A percentile compares a stretch with the other conserved stretches of the same genome.
phyloP scores from a whole-genome alignment of 441 rosid species.

The Pelargonium citronellum region DNA sequence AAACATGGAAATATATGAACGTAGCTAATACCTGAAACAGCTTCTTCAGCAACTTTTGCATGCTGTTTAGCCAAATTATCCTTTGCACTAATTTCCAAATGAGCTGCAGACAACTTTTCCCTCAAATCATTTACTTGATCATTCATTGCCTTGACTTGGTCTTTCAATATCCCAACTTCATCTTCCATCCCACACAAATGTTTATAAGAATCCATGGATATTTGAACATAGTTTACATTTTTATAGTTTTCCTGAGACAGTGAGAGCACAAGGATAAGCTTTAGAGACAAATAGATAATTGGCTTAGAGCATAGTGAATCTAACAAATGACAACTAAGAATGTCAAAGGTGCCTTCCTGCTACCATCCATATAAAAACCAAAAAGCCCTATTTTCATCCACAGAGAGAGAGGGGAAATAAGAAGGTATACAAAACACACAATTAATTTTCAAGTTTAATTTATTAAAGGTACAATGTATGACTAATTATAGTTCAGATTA shows the following conservation, averaged over 20 bases:
- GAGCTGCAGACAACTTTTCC: constrained; percentile 77
- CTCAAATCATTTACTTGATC: constrained; percentile 43
- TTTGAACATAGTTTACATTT: neutral
- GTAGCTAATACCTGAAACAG: constrained; percentile 64
- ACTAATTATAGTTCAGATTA: too few species aligned
- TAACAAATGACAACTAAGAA: constrained; percentile 5
- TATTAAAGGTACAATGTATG: neutral
- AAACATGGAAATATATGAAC: neutral
- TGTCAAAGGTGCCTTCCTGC: neutral
- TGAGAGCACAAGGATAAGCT: neutral
- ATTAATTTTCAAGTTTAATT: too few species aligned
- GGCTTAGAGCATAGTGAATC: neutral
- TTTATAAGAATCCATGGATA: constrained; percentile 1
- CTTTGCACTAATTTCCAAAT: constrained; percentile 74
- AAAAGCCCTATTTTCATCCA: neutral
- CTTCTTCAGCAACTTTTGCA: constrained; percentile 92
- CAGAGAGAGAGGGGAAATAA: neutral
- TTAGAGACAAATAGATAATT: neutral
- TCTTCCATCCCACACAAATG: neutral
- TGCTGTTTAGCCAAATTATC: constrained; percentile 91
- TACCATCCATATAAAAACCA: neutral
- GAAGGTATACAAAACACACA: too few species aligned
- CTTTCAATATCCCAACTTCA: neutral
- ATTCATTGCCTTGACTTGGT: constrained; percentile 6
- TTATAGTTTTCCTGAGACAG: constrained; percentile 1